Conservation (phyloP, 2,329 filamentous ascomycete species). For the Aspergillus bombycis region DNA sequence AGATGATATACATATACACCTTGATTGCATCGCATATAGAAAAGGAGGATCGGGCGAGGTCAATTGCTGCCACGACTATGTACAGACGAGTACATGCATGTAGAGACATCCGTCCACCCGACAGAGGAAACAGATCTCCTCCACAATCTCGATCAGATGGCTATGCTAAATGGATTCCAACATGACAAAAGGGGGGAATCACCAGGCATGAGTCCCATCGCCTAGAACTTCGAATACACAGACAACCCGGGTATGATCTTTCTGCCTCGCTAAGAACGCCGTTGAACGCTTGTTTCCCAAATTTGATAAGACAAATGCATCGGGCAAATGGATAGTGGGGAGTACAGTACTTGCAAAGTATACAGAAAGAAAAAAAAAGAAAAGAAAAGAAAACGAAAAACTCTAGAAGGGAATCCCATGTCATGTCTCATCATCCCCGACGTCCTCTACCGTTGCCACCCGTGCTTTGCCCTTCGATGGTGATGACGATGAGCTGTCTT, state of each 20-base stretch:
- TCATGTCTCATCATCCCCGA: conserved; percentile 33
- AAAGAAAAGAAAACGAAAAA: conserved; percentile 7
- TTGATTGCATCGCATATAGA: not conserved
- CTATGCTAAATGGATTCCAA: conserved; percentile 1
- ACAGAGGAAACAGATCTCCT: not conserved
- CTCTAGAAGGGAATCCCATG: not conserved
- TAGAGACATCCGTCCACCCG: not conserved
- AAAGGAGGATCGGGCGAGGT: conserved; percentile 8
- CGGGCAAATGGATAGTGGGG: not conserved
- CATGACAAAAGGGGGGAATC: conserved; percentile 3
- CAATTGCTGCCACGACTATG: conserved; percentile 15
- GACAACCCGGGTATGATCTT: conserved; percentile 24
- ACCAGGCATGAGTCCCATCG: not conserved
- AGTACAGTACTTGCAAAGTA: not conserved
- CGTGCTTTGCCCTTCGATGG: conserved; percentile 39
- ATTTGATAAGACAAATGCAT: conserved; percentile 5
- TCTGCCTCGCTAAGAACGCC: conserved; percentile 13
- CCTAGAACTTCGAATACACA: conserved; percentile 6
- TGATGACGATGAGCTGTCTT: conserved; percentile 23
- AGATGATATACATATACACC: too few species aligned
- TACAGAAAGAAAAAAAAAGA: conserved; percentile 6
- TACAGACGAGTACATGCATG: not conserved
- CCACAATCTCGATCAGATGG: not conserved
- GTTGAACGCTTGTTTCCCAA: conserved; percentile 1
- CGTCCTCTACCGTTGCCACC: conserved; percentile 41